These are phyloP conservation scores for Phytophthora pistaciae DNA, from an alignment of 352 stramenopile genomes.

Conservation along the genomic window DNA sequence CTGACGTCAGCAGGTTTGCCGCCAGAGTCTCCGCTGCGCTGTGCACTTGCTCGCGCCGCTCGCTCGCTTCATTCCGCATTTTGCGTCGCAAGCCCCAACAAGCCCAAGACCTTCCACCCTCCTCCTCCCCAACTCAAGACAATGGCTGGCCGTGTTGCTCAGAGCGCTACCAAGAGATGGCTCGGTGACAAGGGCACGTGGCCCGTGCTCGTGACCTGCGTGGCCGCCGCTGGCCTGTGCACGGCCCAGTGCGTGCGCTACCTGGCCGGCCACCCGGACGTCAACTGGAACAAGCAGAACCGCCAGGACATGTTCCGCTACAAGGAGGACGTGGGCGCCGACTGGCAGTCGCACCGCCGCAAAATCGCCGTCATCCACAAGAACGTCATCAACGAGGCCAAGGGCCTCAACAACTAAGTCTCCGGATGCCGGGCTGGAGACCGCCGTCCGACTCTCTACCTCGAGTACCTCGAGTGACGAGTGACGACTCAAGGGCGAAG, in stretches of 20 bases:
- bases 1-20: conserved; percentile 38
- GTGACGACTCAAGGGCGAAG: not conserved
- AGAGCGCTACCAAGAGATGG: conserved; percentile 71
- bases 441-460: not conserved
- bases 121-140: conserved; percentile 40
- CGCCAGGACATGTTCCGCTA: conserved; percentile 78
- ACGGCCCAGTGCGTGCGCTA: conserved; percentile 82
- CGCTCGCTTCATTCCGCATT: conserved; percentile 65
- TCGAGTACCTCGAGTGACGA: no score
- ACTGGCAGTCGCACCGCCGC: conserved; percentile 84
- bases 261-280: conserved; percentile 72
- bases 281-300: conserved; percentile 86
- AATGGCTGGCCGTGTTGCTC: conserved; percentile 54
- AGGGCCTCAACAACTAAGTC: conserved; percentile 67
- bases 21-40: conserved; percentile 18
- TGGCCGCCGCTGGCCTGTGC: conserved; percentile 66
- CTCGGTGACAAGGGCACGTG: conserved; percentile 82
- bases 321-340: conserved; percentile 62
- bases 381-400: conserved; percentile 85
- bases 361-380: conserved; percentile 74
- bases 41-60: not conserved
- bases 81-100: conserved; percentile 47
- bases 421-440: not conserved
- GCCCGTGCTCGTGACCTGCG: conserved; percentile 79
- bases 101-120: conserved; percentile 15